Percentiles rank a stretch among this genome's conserved stretches.
phyloP scores from a whole-genome alignment of 2,329 filamentous ascomycete species.

The Penicillium sp. region DNA sequence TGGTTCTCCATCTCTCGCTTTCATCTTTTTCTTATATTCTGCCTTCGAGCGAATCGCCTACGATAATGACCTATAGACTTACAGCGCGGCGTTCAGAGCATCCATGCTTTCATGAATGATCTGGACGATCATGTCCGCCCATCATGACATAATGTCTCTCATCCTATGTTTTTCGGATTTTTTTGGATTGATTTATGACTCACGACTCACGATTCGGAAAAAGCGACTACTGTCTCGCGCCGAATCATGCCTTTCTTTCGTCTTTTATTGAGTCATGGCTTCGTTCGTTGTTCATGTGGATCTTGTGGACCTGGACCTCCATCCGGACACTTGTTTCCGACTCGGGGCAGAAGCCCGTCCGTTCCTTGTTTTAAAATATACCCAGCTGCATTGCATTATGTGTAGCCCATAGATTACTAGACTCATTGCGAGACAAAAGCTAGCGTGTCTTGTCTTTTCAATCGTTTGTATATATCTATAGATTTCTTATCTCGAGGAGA shows the following conservation, averaged over 20 bases:
- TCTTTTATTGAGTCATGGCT: conserved; percentile 18
- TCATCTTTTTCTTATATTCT: not conserved
- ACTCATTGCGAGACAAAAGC: conserved; percentile 2
- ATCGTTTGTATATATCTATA: conserved; percentile 9
- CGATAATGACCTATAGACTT: conserved; percentile 31
- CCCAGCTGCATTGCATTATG: conserved; percentile 6
- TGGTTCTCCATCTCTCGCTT: not conserved
- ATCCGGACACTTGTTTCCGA: not conserved
- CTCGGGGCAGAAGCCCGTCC: conserved; percentile 13
- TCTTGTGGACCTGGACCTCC: not conserved
- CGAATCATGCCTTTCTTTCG: conserved; percentile 31
- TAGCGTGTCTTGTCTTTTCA: conserved; percentile 1
- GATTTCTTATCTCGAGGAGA: not conserved
- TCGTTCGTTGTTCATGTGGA: not conserved
- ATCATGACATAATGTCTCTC: conserved; percentile 35
- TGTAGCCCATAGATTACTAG: conserved; percentile 13
- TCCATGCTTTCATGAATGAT: not conserved
- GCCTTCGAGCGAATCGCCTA: conserved; percentile 14
- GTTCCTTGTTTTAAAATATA: conserved; percentile 20
- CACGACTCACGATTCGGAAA: conserved; percentile 29
- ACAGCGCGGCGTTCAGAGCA: conserved; percentile 12
- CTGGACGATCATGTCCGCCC: not conserved
- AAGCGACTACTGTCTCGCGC: conserved; percentile 38
- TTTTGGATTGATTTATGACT: conserved; percentile 22
- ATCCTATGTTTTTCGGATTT: not conserved